phyloP scores from a whole-genome alignment of 108 stramenopile species.

The Mediolabrus comicus region DNA sequence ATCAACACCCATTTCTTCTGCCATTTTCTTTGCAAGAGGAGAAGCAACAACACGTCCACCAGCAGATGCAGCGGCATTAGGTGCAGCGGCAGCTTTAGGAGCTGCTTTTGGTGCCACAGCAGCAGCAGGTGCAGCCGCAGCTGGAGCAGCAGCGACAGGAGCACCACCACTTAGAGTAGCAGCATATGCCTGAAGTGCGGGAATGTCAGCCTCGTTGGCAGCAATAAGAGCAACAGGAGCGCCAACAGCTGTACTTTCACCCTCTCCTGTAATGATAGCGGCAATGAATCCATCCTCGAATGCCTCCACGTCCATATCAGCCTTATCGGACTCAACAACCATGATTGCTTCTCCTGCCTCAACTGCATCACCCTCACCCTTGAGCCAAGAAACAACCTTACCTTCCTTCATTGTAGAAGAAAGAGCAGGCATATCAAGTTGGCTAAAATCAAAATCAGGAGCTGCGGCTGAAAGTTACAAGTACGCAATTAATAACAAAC shows the following conservation, averaged over 20 bases:
- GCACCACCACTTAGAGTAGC: conserved; percentile 51
- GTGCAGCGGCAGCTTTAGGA: conserved; percentile 49
- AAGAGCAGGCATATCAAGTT: conserved; percentile 95
- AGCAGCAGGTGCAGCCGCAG: conserved; percentile 57
- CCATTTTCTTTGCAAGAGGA: conserved; percentile 92
- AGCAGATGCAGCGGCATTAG: conserved; percentile 51
- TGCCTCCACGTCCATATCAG: conserved; percentile 98
- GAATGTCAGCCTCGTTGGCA: conserved; percentile 76
- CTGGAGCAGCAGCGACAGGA: conserved; percentile 35
- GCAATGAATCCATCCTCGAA: conserved; percentile 96
- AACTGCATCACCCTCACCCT: conserved; percentile 89
- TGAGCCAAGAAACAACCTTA: conserved; percentile 95
- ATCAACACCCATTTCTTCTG: conserved; percentile 84
- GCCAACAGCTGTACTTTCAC: conserved; percentile 89
- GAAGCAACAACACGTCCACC: conserved; percentile 92
- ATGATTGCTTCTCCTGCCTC: conserved; percentile 93
- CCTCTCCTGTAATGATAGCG: conserved; percentile 90
- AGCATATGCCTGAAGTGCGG: conserved; percentile 81
- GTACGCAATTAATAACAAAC: not conserved
- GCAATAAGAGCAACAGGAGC: conserved; percentile 91
- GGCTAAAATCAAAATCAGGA: conserved; percentile 75
- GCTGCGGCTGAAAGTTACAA: conserved; percentile 23
- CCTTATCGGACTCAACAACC: conserved; percentile 98
- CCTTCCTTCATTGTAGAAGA: conserved; percentile 99
- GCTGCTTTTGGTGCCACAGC: conserved; percentile 63